phyloP scores from a whole-genome alignment of 225 moss, liverwort and hornwort species.

The Physcomitrium patens region DNA sequence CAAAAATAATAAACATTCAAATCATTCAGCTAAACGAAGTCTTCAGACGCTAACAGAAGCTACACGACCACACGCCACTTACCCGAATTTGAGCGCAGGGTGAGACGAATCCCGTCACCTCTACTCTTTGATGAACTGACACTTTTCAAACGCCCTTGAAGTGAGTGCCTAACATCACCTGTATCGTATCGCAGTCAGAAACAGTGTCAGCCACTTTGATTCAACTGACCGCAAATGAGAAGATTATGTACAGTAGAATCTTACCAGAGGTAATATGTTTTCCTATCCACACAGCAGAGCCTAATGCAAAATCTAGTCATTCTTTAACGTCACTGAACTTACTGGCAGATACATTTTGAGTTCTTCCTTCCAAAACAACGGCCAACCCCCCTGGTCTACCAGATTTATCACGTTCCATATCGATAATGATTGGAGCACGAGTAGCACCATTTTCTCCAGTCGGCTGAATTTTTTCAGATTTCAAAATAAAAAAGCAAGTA shows the following conservation, averaged over 20 bases:
- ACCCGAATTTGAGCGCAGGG: slow-evolving; percentile 80
- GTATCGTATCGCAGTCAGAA: slow-evolving; percentile 17
- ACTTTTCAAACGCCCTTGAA: slow-evolving; percentile 89
- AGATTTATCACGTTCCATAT: slow-evolving; percentile 75
- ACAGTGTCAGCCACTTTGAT: background rate
- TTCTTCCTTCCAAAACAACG: slow-evolving; percentile 85
- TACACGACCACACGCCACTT: slow-evolving; percentile 17
- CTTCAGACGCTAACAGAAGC: slow-evolving; percentile 10
- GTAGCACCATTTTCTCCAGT: slow-evolving; percentile 98
- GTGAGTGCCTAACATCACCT: slow-evolving; percentile 90
- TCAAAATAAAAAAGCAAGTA: background rate
- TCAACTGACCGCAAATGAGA: slow-evolving; percentile 6
- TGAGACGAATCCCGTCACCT: slow-evolving; percentile 73
- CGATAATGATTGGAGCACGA: slow-evolving; percentile 82
- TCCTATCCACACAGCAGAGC: background rate
- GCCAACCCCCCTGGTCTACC: slow-evolving; percentile 72
- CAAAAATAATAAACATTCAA: background rate
- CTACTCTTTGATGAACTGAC: slow-evolving; percentile 52
- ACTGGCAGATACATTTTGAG: slow-evolving; percentile 84
- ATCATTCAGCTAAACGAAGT: background rate
- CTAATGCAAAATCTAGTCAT: background rate
- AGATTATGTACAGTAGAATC: background rate
- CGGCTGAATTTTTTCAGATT: slow-evolving; percentile 52
- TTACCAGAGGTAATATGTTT: background rate
- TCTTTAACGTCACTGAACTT: slow-evolving; percentile 37